Percentiles rank a stretch among this genome's conserved stretches.
These are phyloP conservation scores for Linnemannia exigua DNA, from an alignment of 192 early-diverging fungal genomes.

Conservation along the genomic window DNA sequence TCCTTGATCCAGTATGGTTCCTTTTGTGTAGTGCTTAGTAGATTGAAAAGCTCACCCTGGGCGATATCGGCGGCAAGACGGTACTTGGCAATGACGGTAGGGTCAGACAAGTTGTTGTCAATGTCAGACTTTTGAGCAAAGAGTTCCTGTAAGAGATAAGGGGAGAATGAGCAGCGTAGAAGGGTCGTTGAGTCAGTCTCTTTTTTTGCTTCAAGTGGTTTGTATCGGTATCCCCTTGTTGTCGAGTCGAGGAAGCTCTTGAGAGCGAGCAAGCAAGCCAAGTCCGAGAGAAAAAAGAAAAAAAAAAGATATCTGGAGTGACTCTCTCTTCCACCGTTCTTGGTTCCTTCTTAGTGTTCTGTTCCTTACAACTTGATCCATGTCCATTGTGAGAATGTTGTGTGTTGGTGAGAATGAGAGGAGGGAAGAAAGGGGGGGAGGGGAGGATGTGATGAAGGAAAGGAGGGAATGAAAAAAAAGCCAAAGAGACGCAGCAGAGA, in stretches of 20 bases:
- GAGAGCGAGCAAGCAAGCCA: not conserved
- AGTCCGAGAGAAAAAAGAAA: not conserved
- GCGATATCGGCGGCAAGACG: constrained; percentile 81
- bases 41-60: constrained; percentile 66
- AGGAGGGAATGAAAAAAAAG: constrained; percentile 4
- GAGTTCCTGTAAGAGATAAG: constrained; percentile 33
- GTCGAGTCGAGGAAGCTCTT: not conserved
- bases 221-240: not conserved
- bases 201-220: not conserved
- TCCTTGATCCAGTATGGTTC: not conserved
- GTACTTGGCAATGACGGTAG: constrained; percentile 81
- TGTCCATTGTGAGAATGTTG: constrained; percentile 30
- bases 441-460: no score
- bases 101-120: constrained; percentile 78
- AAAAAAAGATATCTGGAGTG: not conserved
- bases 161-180: not conserved
- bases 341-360: not conserved
- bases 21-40: not conserved
- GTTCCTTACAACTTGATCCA: constrained; percentile 48
- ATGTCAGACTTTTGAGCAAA: constrained; percentile 64
- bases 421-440: not conserved
- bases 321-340: not conserved
- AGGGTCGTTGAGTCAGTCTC: not conserved
- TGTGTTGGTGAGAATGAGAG: not conserved
- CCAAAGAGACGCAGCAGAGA: not conserved